Evolutionary conservation across 2,329 filamentous ascomycete genomes (phyloP).

Genomic region (Sclerotinia subarctica): DNA sequence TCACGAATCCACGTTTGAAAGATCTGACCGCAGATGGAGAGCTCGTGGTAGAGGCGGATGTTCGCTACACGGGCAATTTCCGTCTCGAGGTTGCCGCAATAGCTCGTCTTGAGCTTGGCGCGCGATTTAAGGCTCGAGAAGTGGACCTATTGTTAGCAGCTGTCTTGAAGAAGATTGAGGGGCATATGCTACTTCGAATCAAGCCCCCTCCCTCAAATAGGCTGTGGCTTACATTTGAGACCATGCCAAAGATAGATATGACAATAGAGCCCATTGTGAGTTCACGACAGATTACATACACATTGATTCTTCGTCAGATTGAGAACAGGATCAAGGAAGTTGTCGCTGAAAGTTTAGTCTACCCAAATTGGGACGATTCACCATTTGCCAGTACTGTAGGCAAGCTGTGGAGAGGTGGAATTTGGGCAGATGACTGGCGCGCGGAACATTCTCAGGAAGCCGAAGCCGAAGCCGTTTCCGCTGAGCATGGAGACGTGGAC

Average conservation of each 20-base stretch:
- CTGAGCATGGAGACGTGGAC: conserved; percentile 48
- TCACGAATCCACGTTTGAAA: conserved; percentile 83
- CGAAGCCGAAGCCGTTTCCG: conserved; percentile 42
- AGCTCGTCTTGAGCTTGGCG: conserved; percentile 83
- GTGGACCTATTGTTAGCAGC: conserved; percentile 86
- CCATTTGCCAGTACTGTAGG: conserved; percentile 81
- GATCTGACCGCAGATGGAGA: conserved; percentile 92
- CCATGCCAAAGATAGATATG: conserved; percentile 91
- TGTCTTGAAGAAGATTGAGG: conserved; percentile 79
- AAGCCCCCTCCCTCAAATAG: conserved; percentile 95
- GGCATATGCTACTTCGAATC: conserved; percentile 79
- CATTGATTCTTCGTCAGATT: conserved; percentile 85
- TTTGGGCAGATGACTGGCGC: conserved; percentile 62
- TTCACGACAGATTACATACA: conserved; percentile 91
- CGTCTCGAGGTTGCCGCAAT: conserved; percentile 89
- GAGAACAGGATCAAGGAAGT: conserved; percentile 95
- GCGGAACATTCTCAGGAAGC: conserved; percentile 42
- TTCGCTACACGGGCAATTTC: conserved; percentile 87
- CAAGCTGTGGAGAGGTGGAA: conserved; percentile 79
- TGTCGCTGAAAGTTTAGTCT: conserved; percentile 83
- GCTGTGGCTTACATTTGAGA: conserved; percentile 92
- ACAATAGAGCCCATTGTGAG: conserved; percentile 95
- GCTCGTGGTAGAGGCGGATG: conserved; percentile 78
- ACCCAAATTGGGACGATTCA: conserved; percentile 94
- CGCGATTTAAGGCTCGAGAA: conserved; percentile 84